Evolutionary conservation across 108 stramenopile genomes (phyloP).

Genomic region (Nannochloropsis gaditana): DNA sequence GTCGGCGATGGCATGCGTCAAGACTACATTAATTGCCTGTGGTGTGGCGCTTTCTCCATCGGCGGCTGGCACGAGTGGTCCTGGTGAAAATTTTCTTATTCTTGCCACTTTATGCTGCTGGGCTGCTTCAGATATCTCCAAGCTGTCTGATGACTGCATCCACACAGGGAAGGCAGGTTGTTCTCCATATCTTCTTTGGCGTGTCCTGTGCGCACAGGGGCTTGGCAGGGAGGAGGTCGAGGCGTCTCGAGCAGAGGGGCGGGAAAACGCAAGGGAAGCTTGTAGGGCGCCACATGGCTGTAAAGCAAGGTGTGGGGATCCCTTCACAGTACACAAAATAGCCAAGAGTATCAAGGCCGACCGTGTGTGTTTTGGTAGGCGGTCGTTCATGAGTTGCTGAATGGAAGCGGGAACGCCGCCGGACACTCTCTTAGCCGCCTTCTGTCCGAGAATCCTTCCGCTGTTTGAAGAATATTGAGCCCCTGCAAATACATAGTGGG

Average conservation of each 20-base stretch:
- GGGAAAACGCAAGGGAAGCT: not conserved
- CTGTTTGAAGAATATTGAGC: too few relatives aligned
- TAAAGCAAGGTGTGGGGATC: too few relatives aligned
- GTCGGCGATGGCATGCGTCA: slow-evolving; percentile 37
- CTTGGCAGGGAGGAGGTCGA: not conserved
- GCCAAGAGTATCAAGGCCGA: too few relatives aligned
- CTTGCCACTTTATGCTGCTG: not conserved
- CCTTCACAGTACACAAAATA: too few relatives aligned
- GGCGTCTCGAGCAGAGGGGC: not conserved
- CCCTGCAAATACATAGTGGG: too few relatives aligned
- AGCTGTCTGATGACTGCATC: not conserved
- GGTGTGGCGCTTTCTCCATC: not conserved
- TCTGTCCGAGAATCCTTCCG: too few relatives aligned
- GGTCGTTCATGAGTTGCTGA: too few relatives aligned
- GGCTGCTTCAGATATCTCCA: not conserved
- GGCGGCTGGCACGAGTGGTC: not conserved
- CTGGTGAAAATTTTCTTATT: not conserved
- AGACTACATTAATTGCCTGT: slow-evolving; percentile 34
- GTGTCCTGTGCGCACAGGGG: not conserved
- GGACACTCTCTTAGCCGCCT: too few relatives aligned
- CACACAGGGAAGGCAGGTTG: not conserved
- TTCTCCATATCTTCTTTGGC: not conserved
- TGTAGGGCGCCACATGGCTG: too few relatives aligned
- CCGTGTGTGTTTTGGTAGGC: too few relatives aligned
- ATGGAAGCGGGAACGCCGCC: too few relatives aligned